These are phyloP conservation scores for Pezicula neosporulosa DNA, from an alignment of 2,329 filamentous ascomycete genomes.

Conservation along the genomic window DNA sequence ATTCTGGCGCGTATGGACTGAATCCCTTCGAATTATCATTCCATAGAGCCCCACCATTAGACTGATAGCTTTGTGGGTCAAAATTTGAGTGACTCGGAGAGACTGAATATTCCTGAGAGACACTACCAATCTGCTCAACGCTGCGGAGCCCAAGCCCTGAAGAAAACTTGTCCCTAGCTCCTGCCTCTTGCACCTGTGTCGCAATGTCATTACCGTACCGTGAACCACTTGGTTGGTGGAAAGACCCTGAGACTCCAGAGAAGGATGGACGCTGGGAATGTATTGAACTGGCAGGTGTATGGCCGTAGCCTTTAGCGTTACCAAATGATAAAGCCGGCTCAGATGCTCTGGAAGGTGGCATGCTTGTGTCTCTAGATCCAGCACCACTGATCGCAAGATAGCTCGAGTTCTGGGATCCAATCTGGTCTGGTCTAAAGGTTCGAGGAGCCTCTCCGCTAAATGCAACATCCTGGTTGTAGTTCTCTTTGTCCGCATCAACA, in stretches of 20 bases:
- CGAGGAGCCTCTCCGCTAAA: constrained; percentile 22
- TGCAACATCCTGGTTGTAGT: constrained; percentile 16
- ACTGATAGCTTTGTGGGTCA: constrained; percentile 16
- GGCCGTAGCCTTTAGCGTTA: constrained; percentile 23
- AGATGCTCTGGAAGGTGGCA: constrained; percentile 53
- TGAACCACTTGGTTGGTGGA: constrained; percentile 41
- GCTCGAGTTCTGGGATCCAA: constrained; percentile 39
- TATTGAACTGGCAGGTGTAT: constrained; percentile 41
- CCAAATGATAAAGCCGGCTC: constrained; percentile 34
- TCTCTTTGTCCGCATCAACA: constrained; percentile 26
- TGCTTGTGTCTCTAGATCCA: constrained; percentile 49
- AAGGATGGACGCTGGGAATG: constrained; percentile 44
- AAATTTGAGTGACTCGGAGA: constrained; percentile 23
- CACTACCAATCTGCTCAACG: constrained; percentile 13
- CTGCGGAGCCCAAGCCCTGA: constrained; percentile 21
- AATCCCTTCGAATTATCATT: constrained; percentile 19
- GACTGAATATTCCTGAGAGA: background rate
- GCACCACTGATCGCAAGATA: constrained; percentile 42
- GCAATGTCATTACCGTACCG: constrained; percentile 18
- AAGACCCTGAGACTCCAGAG: constrained; percentile 42
- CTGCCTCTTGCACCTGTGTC: constrained; percentile 17
- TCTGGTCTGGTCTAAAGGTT: constrained; percentile 14
- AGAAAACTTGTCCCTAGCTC: constrained; percentile 24
- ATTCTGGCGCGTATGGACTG: constrained; percentile 19
- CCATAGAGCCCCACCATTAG: constrained; percentile 21